A percentile compares a stretch with the other conserved stretches of the same genome.
phyloP scores from a whole-genome alignment of 2,329 filamentous ascomycete genomes.

The Botrytis cinerea region DNA sequence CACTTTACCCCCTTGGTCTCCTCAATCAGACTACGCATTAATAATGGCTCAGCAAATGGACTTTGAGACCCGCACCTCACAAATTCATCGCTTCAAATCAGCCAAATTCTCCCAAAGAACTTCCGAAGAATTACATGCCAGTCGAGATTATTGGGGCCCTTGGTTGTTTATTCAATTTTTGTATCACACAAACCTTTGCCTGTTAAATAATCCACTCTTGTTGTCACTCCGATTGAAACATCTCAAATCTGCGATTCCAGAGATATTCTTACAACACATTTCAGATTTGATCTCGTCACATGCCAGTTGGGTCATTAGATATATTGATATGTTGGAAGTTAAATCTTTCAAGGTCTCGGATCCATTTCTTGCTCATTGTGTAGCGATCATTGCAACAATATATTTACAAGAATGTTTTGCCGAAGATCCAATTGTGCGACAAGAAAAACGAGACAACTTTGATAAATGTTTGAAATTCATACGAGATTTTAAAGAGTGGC shows the following conservation, averaged over 20 bases:
- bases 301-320: conserved; percentile 55
- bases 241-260: conserved; percentile 53
- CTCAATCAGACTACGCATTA: conserved; percentile 53
- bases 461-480: conserved; percentile 50
- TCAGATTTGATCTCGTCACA: conserved; percentile 54
- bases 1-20: conserved; percentile 50
- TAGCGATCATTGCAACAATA: conserved; percentile 55
- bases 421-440: conserved; percentile 40
- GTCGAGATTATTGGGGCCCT: conserved; percentile 55
- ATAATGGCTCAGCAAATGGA: conserved; percentile 54
- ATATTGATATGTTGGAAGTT: conserved; percentile 50
- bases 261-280: conserved; percentile 56
- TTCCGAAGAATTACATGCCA: conserved; percentile 46
- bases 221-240: conserved; percentile 54
- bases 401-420: conserved; percentile 56
- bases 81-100: conserved; percentile 52
- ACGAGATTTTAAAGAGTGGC: conserved; percentile 47
- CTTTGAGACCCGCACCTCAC: conserved; percentile 53
- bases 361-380: conserved; percentile 52
- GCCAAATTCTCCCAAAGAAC: conserved; percentile 50
- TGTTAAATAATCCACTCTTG: conserved; percentile 56
- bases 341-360: conserved; percentile 50
- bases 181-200: conserved; percentile 54
- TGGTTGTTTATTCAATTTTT: conserved; percentile 55
- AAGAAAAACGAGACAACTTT: conserved; percentile 48